These are phyloP conservation scores for Aspergillus sp. DNA, from an alignment of 2,329 filamentous ascomycete species.

Conservation along the genomic window DNA sequence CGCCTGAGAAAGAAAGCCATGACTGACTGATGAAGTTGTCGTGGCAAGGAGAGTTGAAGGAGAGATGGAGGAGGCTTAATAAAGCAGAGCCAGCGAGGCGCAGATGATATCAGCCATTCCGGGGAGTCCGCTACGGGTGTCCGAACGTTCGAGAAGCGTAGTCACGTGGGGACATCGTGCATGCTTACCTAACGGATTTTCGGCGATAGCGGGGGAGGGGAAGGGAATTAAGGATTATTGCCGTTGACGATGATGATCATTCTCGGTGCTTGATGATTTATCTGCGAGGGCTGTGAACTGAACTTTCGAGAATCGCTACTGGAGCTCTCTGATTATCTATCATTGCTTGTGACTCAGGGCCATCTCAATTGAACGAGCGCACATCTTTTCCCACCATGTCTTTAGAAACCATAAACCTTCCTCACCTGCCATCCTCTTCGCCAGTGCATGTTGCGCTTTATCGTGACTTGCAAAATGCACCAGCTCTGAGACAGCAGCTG, in stretches of 20 bases:
- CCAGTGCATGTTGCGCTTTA: slow-evolving; percentile 72
- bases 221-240: neutral
- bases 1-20: slow-evolving; percentile 64
- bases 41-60: slow-evolving; percentile 7
- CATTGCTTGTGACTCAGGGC: no score
- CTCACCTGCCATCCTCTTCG: slow-evolving; percentile 67
- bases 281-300: no score
- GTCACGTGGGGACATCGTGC: slow-evolving; percentile 6
- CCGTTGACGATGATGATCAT: neutral
- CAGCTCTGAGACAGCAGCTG: slow-evolving; percentile 75
- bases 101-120: slow-evolving; percentile 22
- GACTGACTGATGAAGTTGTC: slow-evolving; percentile 11
- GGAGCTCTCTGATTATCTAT: no score
- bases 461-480: slow-evolving; percentile 68
- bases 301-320: no score
- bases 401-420: slow-evolving; percentile 64
- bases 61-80: slow-evolving; percentile 13
- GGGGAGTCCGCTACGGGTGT: slow-evolving; percentile 17
- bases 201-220: slow-evolving; percentile 14
- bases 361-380: no score
- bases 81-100: slow-evolving; percentile 3
- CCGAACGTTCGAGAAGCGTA: slow-evolving; percentile 35
- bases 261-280: no score
- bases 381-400: slow-evolving; percentile 18
- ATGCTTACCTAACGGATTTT: slow-evolving; percentile 8